A percentile compares a stretch with the other conserved stretches of the same genome.
Evolutionary conservation across 495 filamentous ascomycete species (phyloP).

Genomic region (Aspergillus leporis): DNA sequence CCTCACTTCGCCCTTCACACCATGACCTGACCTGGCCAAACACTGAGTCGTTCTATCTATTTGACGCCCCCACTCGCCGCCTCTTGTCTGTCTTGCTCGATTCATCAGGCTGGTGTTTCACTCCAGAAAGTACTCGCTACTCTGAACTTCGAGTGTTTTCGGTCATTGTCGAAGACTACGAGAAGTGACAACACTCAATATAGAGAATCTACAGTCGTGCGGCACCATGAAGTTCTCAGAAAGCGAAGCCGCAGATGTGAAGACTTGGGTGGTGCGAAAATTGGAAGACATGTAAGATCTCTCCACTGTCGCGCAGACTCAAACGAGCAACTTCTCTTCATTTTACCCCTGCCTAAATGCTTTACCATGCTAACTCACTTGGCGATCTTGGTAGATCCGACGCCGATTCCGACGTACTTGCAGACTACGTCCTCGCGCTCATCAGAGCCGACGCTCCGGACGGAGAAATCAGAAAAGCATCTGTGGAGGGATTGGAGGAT

Average conservation of each 20-base stretch:
- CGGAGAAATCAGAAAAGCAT: constrained; percentile 71
- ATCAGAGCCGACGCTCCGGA: constrained; percentile 75
- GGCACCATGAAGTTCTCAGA: constrained; percentile 81
- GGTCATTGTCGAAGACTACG: neutral
- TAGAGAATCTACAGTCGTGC: neutral
- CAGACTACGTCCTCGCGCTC: constrained; percentile 93
- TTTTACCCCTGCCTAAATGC: neutral
- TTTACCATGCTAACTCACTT: neutral
- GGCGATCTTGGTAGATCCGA: constrained; percentile 63
- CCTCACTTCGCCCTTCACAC: neutral
- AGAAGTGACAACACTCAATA: neutral
- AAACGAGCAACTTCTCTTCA: neutral
- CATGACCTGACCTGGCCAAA: constrained; percentile 15
- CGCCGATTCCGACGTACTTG: constrained; percentile 91
- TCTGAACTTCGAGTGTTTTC: constrained; percentile 1
- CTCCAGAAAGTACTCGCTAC: neutral
- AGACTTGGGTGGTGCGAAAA: constrained; percentile 86
- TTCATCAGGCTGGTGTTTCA: neutral
- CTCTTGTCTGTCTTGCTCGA: neutral
- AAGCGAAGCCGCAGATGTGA: constrained; percentile 69
- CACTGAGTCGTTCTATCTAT: neutral
- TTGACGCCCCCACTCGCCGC: neutral
- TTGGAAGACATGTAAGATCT: constrained; percentile 82
- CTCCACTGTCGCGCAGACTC: neutral
- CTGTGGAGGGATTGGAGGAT: constrained; percentile 78